These are phyloP conservation scores for Fonsecaea pugnacius DNA, from an alignment of 2,329 filamentous ascomycete species.

Conservation along the genomic window DNA sequence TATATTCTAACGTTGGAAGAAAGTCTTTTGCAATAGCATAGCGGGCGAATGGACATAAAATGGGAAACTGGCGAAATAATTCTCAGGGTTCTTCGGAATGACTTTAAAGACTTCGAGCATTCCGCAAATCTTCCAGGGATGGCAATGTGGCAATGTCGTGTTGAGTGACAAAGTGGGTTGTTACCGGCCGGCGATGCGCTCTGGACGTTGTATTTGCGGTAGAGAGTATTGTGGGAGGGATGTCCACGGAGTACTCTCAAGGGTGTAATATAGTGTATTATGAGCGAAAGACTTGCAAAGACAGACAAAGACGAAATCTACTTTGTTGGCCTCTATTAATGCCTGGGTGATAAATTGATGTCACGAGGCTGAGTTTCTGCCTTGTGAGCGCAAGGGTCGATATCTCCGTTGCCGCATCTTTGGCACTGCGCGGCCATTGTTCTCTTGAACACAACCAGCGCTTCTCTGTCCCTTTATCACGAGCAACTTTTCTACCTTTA, in stretches of 20 bases:
- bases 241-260: slow-evolving; percentile 2
- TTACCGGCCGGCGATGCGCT: neutral
- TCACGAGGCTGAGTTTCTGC: slow-evolving; percentile 20
- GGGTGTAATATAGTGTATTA: slow-evolving; percentile 32
- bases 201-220: neutral
- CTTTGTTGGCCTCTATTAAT: neutral
- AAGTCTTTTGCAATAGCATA: slow-evolving; percentile 29
- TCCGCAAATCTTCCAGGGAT: neutral
- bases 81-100: slow-evolving; percentile 2
- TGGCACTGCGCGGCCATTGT: neutral
- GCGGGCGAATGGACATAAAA: slow-evolving; percentile 32
- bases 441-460: neutral
- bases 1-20: slow-evolving; percentile 9
- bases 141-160: neutral
- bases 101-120: neutral
- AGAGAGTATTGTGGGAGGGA: slow-evolving; percentile 9
- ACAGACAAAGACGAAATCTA: neutral
- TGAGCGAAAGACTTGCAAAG: slow-evolving; percentile 15
- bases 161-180: slow-evolving; percentile 1
- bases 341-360: neutral
- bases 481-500: neutral
- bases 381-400: neutral
- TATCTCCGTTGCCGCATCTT: slow-evolving; percentile 9
- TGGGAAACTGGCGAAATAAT: slow-evolving; percentile 2
- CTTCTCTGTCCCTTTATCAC: neutral